Evolutionary conservation across 352 stramenopile genomes (phyloP).

Genomic region (Phytophthora cajani): DNA sequence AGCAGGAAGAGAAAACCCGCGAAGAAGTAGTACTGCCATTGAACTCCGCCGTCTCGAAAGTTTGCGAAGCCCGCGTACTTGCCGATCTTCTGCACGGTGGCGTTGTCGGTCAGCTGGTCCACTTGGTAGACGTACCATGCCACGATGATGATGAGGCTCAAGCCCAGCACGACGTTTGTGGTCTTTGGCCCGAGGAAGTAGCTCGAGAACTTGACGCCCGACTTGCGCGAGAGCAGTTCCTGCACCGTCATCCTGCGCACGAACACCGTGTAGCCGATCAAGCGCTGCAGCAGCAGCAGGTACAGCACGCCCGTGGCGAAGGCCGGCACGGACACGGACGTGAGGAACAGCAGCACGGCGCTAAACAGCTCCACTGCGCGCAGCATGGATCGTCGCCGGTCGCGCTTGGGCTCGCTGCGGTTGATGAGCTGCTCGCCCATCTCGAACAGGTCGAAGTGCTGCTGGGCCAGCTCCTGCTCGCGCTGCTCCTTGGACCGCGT

Average conservation of each 20-base stretch:
- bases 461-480: slow-evolving; percentile 33
- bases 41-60: slow-evolving; percentile 47
- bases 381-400: slow-evolving; percentile 38
- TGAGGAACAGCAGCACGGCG: slow-evolving; percentile 65
- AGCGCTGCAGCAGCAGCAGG: slow-evolving; percentile 54
- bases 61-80: slow-evolving; percentile 69
- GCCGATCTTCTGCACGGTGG: slow-evolving; percentile 41
- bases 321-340: slow-evolving; percentile 63
- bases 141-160: slow-evolving; percentile 57
- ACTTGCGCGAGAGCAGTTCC: slow-evolving; percentile 46
- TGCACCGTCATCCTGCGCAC: slow-evolving; percentile 65
- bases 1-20: slow-evolving; percentile 62
- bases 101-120: slow-evolving; percentile 42
- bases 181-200: slow-evolving; percentile 56
- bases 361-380: slow-evolving; percentile 54
- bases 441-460: slow-evolving; percentile 68
- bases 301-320: slow-evolving; percentile 68
- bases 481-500: slow-evolving; percentile 32
- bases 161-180: slow-evolving; percentile 49
- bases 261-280: slow-evolving; percentile 77
- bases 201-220: slow-evolving; percentile 36
- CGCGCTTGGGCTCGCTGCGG: slow-evolving; percentile 26
- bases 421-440: slow-evolving; percentile 57
- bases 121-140: slow-evolving; percentile 70
- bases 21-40: slow-evolving; percentile 81